Conservation (phyloP, 2,329 filamentous ascomycete species). For the Colletotrichum higginsianum region DNA sequence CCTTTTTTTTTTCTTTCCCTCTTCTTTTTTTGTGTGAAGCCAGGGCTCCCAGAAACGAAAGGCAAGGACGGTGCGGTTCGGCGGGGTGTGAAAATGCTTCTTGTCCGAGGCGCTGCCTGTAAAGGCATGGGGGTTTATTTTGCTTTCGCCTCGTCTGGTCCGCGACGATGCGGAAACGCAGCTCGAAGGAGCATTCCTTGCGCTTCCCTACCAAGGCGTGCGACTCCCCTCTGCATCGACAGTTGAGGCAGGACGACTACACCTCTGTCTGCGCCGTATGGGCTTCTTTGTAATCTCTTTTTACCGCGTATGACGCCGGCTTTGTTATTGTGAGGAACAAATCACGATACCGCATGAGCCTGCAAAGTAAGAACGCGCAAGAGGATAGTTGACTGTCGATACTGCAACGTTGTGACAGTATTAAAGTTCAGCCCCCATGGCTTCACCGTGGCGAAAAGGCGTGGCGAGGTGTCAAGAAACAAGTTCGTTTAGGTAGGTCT, state of each 20-base stretch:
- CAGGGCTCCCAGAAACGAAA: no score
- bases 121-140: no score
- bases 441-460: neutral
- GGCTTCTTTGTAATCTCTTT: neutral
- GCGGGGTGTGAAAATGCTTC: no score
- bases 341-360: neutral
- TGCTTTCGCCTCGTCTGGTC: neutral
- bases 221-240: neutral
- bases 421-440: slow-evolving; percentile 10
- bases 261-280: neutral
- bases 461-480: neutral
- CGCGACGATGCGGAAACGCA: neutral
- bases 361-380: neutral
- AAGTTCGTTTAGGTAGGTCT: neutral
- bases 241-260: no score
- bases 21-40: no score
- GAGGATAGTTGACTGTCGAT: neutral
- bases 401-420: neutral
- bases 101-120: no score
- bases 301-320: neutral
- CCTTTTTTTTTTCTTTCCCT: neutral
- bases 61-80: no score
- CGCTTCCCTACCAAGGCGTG: slow-evolving; percentile 5
- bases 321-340: neutral
- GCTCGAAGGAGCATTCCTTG: slow-evolving; percentile 27